A percentile compares a stretch with the other conserved stretches of the same genome.
Evolutionary conservation across 2,329 filamentous ascomycete genomes (phyloP).

Genomic region (Talaromyces atroroseus): DNA sequence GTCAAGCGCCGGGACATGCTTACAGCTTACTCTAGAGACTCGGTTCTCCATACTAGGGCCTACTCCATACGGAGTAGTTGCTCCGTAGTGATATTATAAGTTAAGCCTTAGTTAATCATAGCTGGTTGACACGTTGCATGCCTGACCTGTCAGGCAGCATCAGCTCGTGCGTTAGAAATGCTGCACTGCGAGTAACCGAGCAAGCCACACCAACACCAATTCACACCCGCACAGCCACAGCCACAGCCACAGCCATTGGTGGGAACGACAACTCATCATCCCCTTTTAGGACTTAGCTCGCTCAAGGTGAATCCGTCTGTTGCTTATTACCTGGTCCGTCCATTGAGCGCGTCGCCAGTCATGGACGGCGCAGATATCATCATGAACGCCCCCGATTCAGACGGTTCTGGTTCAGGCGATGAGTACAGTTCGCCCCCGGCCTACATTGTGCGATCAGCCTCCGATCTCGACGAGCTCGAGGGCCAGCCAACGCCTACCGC

Average conservation of each 20-base stretch:
- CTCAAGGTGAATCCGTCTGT: too few relatives aligned
- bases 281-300: background rate
- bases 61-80: too few relatives aligned
- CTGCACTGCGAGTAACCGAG: too few relatives aligned
- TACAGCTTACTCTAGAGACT: too few relatives aligned
- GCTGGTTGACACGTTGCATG: too few relatives aligned
- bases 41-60: too few relatives aligned
- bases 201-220: slow-evolving; percentile 7
- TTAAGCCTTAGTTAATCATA: too few relatives aligned
- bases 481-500: slow-evolving; percentile 24
- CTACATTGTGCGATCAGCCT: slow-evolving; percentile 27
- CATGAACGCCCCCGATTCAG: slow-evolving; percentile 31
- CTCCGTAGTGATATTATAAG: too few relatives aligned
- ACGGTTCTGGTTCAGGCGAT: slow-evolving; percentile 38
- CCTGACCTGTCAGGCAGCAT: too few relatives aligned
- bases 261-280: background rate
- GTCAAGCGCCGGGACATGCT: too few relatives aligned
- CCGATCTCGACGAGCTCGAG: slow-evolving; percentile 30
- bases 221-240: slow-evolving; percentile 3
- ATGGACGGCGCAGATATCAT: slow-evolving; percentile 42
- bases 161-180: too few relatives aligned
- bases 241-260: slow-evolving; percentile 4
- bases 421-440: slow-evolving; percentile 30
- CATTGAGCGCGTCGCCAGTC: slow-evolving; percentile 17
- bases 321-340: background rate